Base-by-base conservation (phyloP, 192 early-diverging fungal genomes). In the Coemansia sp. region DNA sequence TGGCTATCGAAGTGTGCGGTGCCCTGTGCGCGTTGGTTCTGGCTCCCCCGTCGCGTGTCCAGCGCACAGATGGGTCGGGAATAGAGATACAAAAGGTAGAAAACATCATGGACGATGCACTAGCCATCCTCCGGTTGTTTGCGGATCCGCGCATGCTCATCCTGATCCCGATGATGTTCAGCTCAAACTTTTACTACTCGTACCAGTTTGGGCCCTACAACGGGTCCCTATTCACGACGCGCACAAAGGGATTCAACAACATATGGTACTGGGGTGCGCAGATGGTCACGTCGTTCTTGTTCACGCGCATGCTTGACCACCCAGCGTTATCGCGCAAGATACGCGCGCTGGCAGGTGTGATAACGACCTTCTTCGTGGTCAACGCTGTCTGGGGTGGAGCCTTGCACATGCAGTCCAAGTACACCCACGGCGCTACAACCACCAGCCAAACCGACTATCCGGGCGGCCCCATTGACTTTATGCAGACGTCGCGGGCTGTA, bases 201-300 rank as follows among this genome's bases (percentile, higher is more conserved):
- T 90, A 90, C 72, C 89, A 92, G 71, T 88, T 88, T 68, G 73
- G 79, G 3, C 76, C 72, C 38, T 82, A 86, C 71, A 88, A 91
- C 59, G 87, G 86, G n/a, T 75, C 77, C 25, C 84, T 86, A 66
- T 90, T 90, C 64, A 87, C 82, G 12, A 60, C 85, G 50, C 86
- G 89, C 45, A 86, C 89, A 29, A 85, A 87, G 63, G 75, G 84
- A 4, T 76, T 92, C 32, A 92, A 92, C 81, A 87, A 86, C 73
- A 71, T 87, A 17, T 71, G 85, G 29, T 92, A 92, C 70, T 92
- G 90, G 90, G 67, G 77, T 10, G 83, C 86, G 48, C 90, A 92
- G 72, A 90, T 92, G 69, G 29, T 82, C 36, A 86, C 89, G 50
- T 85, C 87, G 20, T 84, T 80, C 68, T 28, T 78, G 7, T 85